Evolutionary conservation across 78 protist species (phyloP).

Genomic region (Cyanophora paradoxa): DNA sequence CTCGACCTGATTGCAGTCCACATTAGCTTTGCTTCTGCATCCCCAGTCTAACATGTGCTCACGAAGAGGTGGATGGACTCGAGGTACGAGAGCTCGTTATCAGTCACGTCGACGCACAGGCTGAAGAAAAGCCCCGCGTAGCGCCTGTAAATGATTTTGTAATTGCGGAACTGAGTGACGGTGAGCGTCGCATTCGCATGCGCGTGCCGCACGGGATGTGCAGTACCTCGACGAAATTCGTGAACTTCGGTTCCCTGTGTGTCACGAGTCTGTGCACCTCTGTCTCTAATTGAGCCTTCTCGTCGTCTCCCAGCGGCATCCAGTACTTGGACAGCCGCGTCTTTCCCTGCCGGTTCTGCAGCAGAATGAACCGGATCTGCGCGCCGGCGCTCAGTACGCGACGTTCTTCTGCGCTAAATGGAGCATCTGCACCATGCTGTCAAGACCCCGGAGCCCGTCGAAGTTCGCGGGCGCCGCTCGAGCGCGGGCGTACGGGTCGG

Average conservation of each 20-base stretch:
- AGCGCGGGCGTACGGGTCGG: no score
- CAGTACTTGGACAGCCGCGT: slow-evolving; percentile 93
- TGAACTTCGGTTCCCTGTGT: slow-evolving; percentile 76
- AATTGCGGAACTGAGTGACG: slow-evolving; percentile 7
- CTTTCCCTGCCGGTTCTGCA: slow-evolving; percentile 97
- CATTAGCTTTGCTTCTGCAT: background rate
- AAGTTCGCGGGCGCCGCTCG: no score
- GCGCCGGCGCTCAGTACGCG: no score
- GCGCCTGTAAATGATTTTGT: slow-evolving; percentile 84
- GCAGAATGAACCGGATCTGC: slow-evolving; percentile 89
- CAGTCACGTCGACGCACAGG: slow-evolving; percentile 82
- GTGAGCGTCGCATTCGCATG: background rate
- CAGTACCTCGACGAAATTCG: slow-evolving; percentile 98
- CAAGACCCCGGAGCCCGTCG: no score
- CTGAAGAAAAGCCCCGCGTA: slow-evolving; percentile 94
- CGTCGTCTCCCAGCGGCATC: slow-evolving; percentile 84
- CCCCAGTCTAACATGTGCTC: background rate
- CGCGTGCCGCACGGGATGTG: no score
- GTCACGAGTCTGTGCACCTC: slow-evolving; percentile 87
- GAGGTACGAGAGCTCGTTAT: slow-evolving; percentile 86
- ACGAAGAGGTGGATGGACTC: slow-evolving; percentile 95
- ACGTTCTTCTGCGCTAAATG: no score
- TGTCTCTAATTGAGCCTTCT: slow-evolving; percentile 68
- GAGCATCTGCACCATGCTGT: no score
- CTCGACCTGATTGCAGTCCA: background rate